Base-by-base conservation (phyloP, 352 stramenopile genomes). In the Phytophthora uliginosa region DNA sequence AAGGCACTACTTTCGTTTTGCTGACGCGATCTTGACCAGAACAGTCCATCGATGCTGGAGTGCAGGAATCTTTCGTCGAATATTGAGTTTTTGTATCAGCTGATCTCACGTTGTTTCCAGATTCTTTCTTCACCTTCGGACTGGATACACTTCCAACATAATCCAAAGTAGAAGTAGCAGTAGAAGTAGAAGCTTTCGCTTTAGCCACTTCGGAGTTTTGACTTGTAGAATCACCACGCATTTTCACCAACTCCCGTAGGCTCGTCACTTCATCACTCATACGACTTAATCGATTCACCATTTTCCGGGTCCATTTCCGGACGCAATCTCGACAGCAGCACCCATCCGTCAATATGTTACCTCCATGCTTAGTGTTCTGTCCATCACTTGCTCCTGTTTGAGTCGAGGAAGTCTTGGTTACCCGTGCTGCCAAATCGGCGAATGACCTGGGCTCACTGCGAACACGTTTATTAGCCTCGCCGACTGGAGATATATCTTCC, bases 321-420 rank as follows among this genome's bases (percentile, higher is more conserved):
- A 71, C 63, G 31, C 63, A 65, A 10, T 65, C 33, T 10, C 63
- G 63, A 58, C 63, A 71, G 22, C 63, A 71, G 8, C 55, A 71
- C 7, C 63, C 63, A 34, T 66, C 63, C 10, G 56, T 65, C 38
- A 65, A 20, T 28, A 71, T 66, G 28, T 65, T 47, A 7, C 63
- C 63, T 28, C 55, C 63, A 28, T 65, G 63, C 3, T 42, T 52
- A 34, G 24, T 5, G 18, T 58, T 66, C 15, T 24, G 59, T 24
- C 38, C 13, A 40, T 50, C 31, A 17, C 10, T 48, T 7, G 51
- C 18, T 3, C 45, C 28, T 9, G 33, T 53, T 60, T 22, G 8
- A 9, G 9, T 36, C 12, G 52, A 56, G 8, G 52, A 18, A 15
- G 26, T 69, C n/a, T 15, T 59, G 20, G 31, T 52, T 7, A 42